Base-by-base conservation (phyloP, 371 early-diverging fungal species). In the Saksenaea vasiformis region DNA sequence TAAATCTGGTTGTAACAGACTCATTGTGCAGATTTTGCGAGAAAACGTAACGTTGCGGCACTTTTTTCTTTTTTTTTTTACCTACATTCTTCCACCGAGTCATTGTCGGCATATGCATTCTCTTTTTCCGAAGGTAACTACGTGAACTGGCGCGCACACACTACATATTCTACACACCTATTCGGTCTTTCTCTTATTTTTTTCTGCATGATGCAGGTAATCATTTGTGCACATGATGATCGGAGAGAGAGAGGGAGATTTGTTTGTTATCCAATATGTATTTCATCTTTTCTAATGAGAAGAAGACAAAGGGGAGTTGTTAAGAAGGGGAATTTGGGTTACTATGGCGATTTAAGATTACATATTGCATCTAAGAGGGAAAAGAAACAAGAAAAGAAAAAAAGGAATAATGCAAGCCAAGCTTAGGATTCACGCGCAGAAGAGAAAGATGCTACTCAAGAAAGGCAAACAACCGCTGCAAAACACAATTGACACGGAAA, bases 241-340 rank as follows among this genome's bases (percentile, higher is more conserved):
- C 2, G 54, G 38, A n/a, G 34, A 26, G 19, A 28, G 58, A 58
- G 36, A 56, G 22, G 58, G 55, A 19, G 54, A 64, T n/a, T 37
- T 39, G 39, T 11, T n/a, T 41, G 14, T 5, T 17, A 41, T 14
- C 43, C n/a, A n/a, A n/a, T n/a, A n/a, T n/a, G n/a, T 14, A 36
- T 71, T 71, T 19, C 75, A 81, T 55, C 89, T 87, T 36, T 63
- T 88, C 68, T 73, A 80, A 56, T 61, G 79, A n/a, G 88, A 82
- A 55, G 80, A 81, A 54, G 51, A 78, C 26, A 15, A 55, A 54
- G 14, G 11, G 15, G 59, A 60, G 55, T n/a, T n/a, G 38, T 26
- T 15, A 34, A n/a, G 5, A 37, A 53, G 34, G 22, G 22, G 1
- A 35, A 38, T n/a, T n/a, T n/a, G n/a, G n/a, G n/a, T n/a, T n/a